Conservation (phyloP, 179 eudicot genomes). For the Beta corolliflora region DNA sequence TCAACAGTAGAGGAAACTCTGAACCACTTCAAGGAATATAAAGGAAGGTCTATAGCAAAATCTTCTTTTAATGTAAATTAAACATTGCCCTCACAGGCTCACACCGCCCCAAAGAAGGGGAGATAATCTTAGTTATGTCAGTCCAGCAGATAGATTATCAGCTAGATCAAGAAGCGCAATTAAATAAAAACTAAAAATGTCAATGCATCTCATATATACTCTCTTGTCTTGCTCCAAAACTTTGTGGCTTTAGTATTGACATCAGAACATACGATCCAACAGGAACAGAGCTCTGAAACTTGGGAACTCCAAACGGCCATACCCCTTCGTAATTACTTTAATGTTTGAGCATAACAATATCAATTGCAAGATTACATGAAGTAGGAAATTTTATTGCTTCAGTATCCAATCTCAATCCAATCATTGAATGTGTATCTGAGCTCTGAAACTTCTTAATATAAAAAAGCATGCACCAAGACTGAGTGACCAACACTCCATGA, state of each 20-base stretch:
- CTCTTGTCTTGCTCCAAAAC: neutral
- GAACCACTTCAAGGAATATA: neutral
- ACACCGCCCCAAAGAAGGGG: too few relatives aligned
- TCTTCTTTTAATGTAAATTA: neutral
- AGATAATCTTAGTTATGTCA: neutral
- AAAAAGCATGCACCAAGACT: neutral
- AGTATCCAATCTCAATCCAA: neutral
- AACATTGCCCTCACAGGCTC: too few relatives aligned
- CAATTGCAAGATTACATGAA: neutral
- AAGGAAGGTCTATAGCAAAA: constrained; percentile 9
- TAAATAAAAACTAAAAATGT: neutral
- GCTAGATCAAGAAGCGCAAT: neutral
- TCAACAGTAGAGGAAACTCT: constrained; percentile 18
- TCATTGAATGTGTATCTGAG: too few relatives aligned
- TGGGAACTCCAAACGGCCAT: neutral
- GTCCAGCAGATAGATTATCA: neutral
- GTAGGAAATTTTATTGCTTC: too few relatives aligned
- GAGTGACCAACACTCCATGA: neutral
- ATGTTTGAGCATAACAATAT: neutral
- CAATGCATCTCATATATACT: neutral
- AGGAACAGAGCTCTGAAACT: neutral
- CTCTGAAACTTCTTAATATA: neutral
- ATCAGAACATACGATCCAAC: neutral
- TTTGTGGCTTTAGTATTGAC: neutral
- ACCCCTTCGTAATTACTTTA: neutral